phyloP scores from a whole-genome alignment of 2,329 filamentous ascomycete genomes.

The Aureobasidium sp. region DNA sequence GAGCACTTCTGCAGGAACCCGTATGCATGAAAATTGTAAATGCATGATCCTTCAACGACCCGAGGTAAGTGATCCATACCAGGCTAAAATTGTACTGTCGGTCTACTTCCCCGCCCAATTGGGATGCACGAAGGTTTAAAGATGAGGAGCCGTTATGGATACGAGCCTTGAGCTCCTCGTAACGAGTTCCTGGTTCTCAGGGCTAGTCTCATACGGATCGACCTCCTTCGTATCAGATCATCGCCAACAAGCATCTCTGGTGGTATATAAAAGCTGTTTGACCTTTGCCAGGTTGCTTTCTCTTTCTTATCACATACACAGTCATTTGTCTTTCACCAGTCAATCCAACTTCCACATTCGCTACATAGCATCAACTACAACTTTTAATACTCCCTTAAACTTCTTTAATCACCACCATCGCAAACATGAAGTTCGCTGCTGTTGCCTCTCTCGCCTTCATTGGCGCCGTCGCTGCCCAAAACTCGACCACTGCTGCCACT shows the following conservation, averaged over 20 bases:
- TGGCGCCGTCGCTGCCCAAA: background rate
- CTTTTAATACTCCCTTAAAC: background rate
- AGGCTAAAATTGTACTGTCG: background rate
- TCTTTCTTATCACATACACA: background rate
- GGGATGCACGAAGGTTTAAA: background rate
- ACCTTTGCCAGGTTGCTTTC: background rate
- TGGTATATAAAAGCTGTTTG: background rate
- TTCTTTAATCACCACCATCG: background rate
- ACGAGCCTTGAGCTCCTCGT: background rate
- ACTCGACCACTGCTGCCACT: slow-evolving; percentile 1
- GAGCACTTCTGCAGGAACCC: background rate
- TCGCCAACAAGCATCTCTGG: background rate
- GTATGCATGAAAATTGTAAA: background rate
- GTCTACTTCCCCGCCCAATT: background rate
- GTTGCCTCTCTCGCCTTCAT: slow-evolving; percentile 2
- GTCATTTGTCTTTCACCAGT: background rate
- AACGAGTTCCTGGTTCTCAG: slow-evolving; percentile 2
- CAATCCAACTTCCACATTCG: background rate
- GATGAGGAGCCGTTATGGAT: slow-evolving; percentile 3
- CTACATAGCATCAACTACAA: background rate
- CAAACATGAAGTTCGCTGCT: slow-evolving; percentile 4
- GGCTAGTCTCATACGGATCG: background rate
- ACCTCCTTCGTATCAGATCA: background rate
- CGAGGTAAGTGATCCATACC: background rate
- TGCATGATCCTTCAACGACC: background rate